A percentile compares a stretch with the other conserved stretches of the same genome.
phyloP scores from a whole-genome alignment of 441 rosid species.

The Rhodomyrtus psidioides region DNA sequence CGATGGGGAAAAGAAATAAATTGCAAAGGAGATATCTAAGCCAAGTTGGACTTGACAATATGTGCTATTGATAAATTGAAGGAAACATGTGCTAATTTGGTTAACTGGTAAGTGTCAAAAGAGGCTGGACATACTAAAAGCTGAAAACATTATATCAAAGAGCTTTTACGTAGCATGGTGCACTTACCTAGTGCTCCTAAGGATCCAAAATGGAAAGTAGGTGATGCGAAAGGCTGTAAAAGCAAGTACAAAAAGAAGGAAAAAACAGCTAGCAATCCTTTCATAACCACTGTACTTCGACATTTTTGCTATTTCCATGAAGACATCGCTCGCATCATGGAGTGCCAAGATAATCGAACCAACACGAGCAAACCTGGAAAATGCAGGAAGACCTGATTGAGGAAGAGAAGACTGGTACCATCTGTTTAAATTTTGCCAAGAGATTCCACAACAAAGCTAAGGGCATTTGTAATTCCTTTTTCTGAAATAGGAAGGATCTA shows the following conservation, averaged over 20 bases:
- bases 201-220: constrained; percentile 47
- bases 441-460: not conserved
- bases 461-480: no score
- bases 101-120: not conserved
- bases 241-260: constrained; percentile 38
- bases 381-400: not conserved
- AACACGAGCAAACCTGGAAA: constrained; percentile 43
- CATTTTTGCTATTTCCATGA: constrained; percentile 60
- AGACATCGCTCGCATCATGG: constrained; percentile 53
- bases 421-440: not conserved
- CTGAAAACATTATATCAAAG: not conserved
- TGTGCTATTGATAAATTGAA: not conserved
- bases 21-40: not conserved
- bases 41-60: not conserved
- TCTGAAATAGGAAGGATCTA: not conserved
- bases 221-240: constrained; percentile 41
- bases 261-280: constrained; percentile 27
- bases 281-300: constrained; percentile 54
- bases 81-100: not conserved
- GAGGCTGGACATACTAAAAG: not conserved
- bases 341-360: constrained; percentile 48
- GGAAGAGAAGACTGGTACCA: not conserved
- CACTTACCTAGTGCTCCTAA: constrained; percentile 54
- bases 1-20: not conserved
- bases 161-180: not conserved